Conservation (phyloP, 805 yeast genomes). For the Ogataea kodamae region DNA sequence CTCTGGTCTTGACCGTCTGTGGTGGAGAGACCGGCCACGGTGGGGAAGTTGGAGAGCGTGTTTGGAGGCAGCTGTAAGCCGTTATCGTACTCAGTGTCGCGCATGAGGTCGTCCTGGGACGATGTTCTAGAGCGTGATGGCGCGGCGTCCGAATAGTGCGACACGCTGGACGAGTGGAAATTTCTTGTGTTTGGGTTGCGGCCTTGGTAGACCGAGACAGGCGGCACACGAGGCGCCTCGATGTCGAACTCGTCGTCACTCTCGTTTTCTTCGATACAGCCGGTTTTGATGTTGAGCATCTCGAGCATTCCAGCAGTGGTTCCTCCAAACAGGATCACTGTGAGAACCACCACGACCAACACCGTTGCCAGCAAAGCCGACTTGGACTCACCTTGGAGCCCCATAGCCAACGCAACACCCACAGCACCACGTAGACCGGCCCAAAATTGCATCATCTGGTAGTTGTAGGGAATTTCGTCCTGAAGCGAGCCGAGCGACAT, state of each 20-base stretch:
- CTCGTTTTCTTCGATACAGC: slow-evolving; percentile 77
- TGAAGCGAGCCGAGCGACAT: slow-evolving; percentile 39
- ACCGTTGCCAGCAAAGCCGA: slow-evolving; percentile 90
- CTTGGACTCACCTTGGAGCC: slow-evolving; percentile 90
- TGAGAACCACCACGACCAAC: slow-evolving; percentile 90
- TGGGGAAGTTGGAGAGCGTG: slow-evolving; percentile 23
- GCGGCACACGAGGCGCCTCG: slow-evolving; percentile 55
- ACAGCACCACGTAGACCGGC: slow-evolving; percentile 99
- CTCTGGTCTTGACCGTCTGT: slow-evolving; percentile 4
- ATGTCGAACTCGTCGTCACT: slow-evolving; percentile 95
- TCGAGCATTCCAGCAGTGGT: slow-evolving; percentile 98
- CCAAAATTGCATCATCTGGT: slow-evolving; percentile 99
- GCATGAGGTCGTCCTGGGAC: slow-evolving; percentile 28
- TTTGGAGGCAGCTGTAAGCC: slow-evolving; percentile 35
- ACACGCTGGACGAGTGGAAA: slow-evolving; percentile 18
- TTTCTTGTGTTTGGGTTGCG: slow-evolving; percentile 12
- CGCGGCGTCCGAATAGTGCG: slow-evolving; percentile 23
- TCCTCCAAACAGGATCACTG: slow-evolving; percentile 96
- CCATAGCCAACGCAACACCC: slow-evolving; percentile 98
- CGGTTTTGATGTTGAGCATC: slow-evolving; percentile 86
- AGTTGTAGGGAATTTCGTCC: slow-evolving; percentile 90
- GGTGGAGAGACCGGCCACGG: slow-evolving; percentile 9
- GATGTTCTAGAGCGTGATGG: slow-evolving; percentile 25
- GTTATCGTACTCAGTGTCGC: slow-evolving; percentile 33
- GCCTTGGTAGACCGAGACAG: slow-evolving; percentile 12